Percentiles rank a stretch among this genome's conserved stretches.
These are phyloP conservation scores for Alternaria solani DNA, from an alignment of 2,329 filamentous ascomycete genomes.

Conservation along the genomic window DNA sequence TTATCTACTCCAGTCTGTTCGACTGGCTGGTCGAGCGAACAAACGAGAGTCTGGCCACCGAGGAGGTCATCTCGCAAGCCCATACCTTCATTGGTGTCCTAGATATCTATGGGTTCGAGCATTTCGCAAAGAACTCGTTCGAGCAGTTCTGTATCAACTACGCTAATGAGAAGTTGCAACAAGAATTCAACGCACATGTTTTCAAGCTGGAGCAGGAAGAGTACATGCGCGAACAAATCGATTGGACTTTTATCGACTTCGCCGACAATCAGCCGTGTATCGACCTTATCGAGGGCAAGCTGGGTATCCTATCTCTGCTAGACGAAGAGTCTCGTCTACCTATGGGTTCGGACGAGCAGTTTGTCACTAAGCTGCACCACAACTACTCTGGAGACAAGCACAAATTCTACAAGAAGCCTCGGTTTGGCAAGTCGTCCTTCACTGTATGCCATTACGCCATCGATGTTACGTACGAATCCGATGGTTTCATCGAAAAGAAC, in stretches of 20 bases:
- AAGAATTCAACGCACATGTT: constrained; percentile 99
- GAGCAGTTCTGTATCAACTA: constrained; percentile 99
- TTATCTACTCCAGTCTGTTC: constrained; percentile 97
- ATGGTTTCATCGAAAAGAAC: constrained; percentile 99
- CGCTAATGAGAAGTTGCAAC: constrained; percentile 98
- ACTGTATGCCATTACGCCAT: constrained; percentile 98
- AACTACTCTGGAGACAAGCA: constrained; percentile 92
- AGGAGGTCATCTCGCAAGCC: constrained; percentile 83
- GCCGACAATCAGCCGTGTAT: constrained; percentile 99
- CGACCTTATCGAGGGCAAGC: constrained; percentile 95
- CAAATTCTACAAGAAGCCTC: constrained; percentile 97
- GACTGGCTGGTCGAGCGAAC: constrained; percentile 99
- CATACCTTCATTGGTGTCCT: constrained; percentile 95
- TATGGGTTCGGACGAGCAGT: constrained; percentile 97
- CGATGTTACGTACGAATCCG: constrained; percentile 97
- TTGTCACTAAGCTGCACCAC: constrained; percentile 94
- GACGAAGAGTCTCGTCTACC: constrained; percentile 96
- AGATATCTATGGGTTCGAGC: constrained; percentile 99
- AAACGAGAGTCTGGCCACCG: constrained; percentile 87
- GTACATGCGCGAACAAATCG: constrained; percentile 93
- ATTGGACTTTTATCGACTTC: constrained; percentile 99
- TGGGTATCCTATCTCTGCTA: constrained; percentile 88
- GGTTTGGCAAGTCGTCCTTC: constrained; percentile 96
- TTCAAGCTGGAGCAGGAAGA: constrained; percentile 99
- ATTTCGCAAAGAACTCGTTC: constrained; percentile 99